Evolutionary conservation across 371 early-diverging fungal genomes (phyloP).

Genomic region (Mucor irregularis): DNA sequence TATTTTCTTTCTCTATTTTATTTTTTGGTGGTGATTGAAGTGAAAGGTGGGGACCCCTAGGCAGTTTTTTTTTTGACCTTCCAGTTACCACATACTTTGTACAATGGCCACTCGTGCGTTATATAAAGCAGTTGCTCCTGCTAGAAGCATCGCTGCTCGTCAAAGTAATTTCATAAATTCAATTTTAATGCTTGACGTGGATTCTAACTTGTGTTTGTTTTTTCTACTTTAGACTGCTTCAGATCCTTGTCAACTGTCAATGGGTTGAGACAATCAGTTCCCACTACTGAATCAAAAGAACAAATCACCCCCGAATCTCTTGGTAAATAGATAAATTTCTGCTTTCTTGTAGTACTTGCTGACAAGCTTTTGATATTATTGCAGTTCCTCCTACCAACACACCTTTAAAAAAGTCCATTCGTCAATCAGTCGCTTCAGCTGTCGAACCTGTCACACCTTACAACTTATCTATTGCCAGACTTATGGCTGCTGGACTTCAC

Average conservation of each 20-base stretch:
- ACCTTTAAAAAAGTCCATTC: constrained; percentile 35
- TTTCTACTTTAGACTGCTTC: not conserved
- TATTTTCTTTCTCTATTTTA: not conserved
- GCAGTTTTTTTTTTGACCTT: constrained; percentile 4
- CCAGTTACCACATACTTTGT: not conserved
- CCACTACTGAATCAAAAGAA: constrained; percentile 4
- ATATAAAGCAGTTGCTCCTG: constrained; percentile 6
- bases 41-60: constrained; percentile 20
- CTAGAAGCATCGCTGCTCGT: constrained; percentile 9
- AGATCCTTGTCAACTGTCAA: constrained; percentile 20
- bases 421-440: constrained; percentile 31
- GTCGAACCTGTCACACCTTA: constrained; percentile 38
- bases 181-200: not conserved
- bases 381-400: constrained; percentile 19
- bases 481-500: constrained; percentile 90
- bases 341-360: too few species aligned
- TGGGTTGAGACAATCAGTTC: constrained; percentile 8
- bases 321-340: constrained; percentile 8
- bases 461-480: constrained; percentile 65
- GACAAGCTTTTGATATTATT: not conserved
- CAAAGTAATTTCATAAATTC: constrained; percentile 8
- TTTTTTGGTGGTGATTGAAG: not conserved
- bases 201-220: not conserved
- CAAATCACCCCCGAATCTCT: constrained; percentile 18
- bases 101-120: constrained; percentile 21